A percentile compares a stretch with the other conserved stretches of the same genome.
phyloP scores from a whole-genome alignment of 352 stramenopile genomes.

The Globisporangium barbulae region DNA sequence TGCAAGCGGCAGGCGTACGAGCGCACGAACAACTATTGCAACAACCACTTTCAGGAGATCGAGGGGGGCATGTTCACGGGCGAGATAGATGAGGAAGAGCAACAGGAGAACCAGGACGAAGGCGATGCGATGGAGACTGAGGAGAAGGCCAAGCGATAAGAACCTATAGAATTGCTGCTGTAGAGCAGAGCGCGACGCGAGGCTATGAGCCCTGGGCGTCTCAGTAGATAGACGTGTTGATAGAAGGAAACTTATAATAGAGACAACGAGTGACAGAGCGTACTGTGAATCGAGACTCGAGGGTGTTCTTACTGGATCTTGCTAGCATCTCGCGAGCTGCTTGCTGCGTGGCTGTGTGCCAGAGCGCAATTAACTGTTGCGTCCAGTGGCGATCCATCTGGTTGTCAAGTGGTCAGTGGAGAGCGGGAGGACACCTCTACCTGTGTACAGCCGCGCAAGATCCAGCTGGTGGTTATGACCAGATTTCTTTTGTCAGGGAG shows the following conservation, averaged over 20 bases:
- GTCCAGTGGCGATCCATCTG: background rate
- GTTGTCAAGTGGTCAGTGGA: background rate
- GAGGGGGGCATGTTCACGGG: slow-evolving; percentile 10
- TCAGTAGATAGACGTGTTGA: too few species aligned
- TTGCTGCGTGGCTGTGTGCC: too few species aligned
- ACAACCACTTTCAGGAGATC: slow-evolving; percentile 39
- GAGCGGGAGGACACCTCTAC: background rate
- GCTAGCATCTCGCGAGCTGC: too few species aligned
- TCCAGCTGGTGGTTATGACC: background rate
- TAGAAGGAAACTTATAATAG: too few species aligned
- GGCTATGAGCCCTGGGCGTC: background rate
- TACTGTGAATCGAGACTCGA: too few species aligned
- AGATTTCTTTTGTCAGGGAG: too few species aligned
- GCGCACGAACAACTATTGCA: slow-evolving; percentile 53
- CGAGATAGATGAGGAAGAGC: slow-evolving; percentile 3
- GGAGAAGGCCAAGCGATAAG: slow-evolving; percentile 7
- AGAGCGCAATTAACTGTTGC: background rate
- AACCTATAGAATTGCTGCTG: too few species aligned
- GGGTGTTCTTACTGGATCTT: too few species aligned
- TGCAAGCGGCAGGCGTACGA: slow-evolving; percentile 55
- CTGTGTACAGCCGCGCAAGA: background rate
- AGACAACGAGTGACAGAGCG: background rate
- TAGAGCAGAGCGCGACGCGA: too few species aligned
- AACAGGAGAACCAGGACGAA: slow-evolving; percentile 1
- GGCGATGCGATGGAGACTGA: slow-evolving; percentile 1